Base-by-base conservation (phyloP, 1,139 yeast species). In the Nakaseomyces sp. region DNA sequence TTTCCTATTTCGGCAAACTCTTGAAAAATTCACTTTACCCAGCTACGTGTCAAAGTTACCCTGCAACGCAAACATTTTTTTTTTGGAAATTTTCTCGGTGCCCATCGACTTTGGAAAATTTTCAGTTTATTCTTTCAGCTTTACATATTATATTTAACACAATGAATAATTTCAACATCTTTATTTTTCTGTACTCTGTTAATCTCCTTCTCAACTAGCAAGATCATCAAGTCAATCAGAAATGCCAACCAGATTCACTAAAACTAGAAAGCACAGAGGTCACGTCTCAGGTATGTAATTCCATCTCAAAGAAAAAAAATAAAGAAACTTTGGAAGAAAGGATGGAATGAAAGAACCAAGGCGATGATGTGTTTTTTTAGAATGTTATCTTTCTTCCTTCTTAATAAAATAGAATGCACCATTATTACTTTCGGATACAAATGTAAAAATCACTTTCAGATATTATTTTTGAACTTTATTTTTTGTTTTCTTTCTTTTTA, bases 261-360 rank as follows among this genome's bases (percentile, higher is more conserved):
- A 91, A 78, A 91, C 97, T 77, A 88, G 99, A 86, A 93, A 91
- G 82, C 96, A 87, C 85, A 87, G 99, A 86, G 99, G 99, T 77
- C 82, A 93, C 94, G 97, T 91, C 76, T 87, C 96, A 72, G 94
- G 94, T 85, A 81, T 77, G 88, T 81, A 63, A 54, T 61, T 62
- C 66, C 63, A 48, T 48, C 51, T n/a, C n/a, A n/a, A n/a, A 51
- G 26, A 24, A 5, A 50, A 37, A 20, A 20, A 9, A n/a, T 15
- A 17, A n/a, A 35, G 12, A 26, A 8, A 26, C 29, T n/a, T 37
- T 15, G 30, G 31, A 37, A 37, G 40, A 59, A 60, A 56, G 56
- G 61, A 60, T 61, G 63, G 65, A 62, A 62, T 50, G 67, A 63
- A 63, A 63, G 67, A 63, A 63, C 67, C 67, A 63, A 63, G 67